Conservation (phyloP, 2,329 filamentous ascomycete genomes). For the Fusarium sp. region DNA sequence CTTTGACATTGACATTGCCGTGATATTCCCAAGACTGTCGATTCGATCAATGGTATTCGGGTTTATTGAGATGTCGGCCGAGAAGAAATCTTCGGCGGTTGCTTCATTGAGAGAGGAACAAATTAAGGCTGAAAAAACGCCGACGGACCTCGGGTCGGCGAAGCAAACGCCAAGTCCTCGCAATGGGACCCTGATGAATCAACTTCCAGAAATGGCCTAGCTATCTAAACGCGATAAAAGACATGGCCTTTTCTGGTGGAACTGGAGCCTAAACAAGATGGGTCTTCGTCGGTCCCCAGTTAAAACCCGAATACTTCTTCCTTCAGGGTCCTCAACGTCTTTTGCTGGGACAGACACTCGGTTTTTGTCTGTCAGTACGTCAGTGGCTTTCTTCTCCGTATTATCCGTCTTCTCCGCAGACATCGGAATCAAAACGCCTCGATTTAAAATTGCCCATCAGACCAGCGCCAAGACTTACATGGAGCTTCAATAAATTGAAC, state of each 20-base stretch:
- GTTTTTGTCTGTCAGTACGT: background rate
- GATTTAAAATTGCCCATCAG: constrained; percentile 17
- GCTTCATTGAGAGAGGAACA: background rate
- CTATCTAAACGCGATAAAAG: background rate
- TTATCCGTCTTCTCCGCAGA: background rate
- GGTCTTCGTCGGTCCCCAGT: constrained; percentile 1
- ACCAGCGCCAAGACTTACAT: constrained; percentile 11
- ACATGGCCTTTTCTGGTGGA: background rate
- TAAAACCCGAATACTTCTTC: too few species aligned
- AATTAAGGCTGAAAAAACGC: constrained; percentile 1
- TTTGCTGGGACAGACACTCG: too few species aligned
- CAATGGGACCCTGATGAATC: constrained; percentile 6
- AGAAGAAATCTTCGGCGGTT: background rate
- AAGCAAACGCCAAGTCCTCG: constrained; percentile 12
- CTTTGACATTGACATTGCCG: background rate
- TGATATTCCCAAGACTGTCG: background rate
- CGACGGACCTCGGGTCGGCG: constrained; percentile 5
- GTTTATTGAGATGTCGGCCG: too few species aligned
- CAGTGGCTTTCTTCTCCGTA: constrained; percentile 9
- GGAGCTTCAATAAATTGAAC: background rate
- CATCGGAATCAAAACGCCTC: background rate
- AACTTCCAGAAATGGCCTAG: constrained; percentile 24
- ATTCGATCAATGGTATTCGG: too few species aligned
- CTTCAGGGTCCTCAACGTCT: background rate
- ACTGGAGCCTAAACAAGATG: constrained; percentile 5